Base-by-base conservation (phyloP, 2,329 filamentous ascomycete species). In the Colletotrichum incanum region DNA sequence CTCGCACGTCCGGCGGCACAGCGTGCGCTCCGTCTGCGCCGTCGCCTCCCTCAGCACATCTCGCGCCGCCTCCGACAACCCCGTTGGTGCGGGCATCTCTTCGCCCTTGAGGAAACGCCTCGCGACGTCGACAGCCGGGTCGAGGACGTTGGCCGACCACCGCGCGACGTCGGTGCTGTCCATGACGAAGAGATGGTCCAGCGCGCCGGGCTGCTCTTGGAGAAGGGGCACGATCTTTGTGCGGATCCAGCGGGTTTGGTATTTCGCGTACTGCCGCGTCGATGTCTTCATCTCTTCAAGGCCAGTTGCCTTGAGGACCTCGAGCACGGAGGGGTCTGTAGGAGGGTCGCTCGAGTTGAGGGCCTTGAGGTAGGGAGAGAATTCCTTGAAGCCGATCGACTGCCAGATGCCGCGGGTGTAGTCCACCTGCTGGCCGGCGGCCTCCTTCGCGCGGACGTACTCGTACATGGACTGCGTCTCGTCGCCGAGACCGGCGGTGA, bases 301-400 rank as follows among this genome's bases (percentile, higher is more conserved):
- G 0, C 91, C 92, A 0, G 86, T 79, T 1, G 79, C 76, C 75
- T 89, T 91, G 18, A 95, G 80, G 23, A 84, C 84, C 26, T 88
- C 85, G 1, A 93, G 81, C 5, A 88, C 84, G 71, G 77, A 64
- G 50, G 74, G 60, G 37, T 76, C 73, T 65, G 74, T 67, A 9
- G 75, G 76, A 69, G 45, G 18, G 14, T 55, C 47, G 5, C 59
- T 12, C 67, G 67, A 8, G 75, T 82, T 76, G 18, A 85, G 72
- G 1, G 88, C 87, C 2, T 83, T 77, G 31, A 95, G 83, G 77
- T 95, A 98, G 0, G 90, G 87, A 69, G 93, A 88, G 78, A 98
- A 93, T 79, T 99, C 94, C 80, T 97, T 98, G 82, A 95, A 98
- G 1, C 96, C 96, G 73, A 99, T 99, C 1, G 95, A 96, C 65